Percentiles rank a stretch among this genome's conserved stretches.
Evolutionary conservation across 2,329 filamentous ascomycete species (phyloP).

Genomic region (Magnaporthiopsis incrustans): DNA sequence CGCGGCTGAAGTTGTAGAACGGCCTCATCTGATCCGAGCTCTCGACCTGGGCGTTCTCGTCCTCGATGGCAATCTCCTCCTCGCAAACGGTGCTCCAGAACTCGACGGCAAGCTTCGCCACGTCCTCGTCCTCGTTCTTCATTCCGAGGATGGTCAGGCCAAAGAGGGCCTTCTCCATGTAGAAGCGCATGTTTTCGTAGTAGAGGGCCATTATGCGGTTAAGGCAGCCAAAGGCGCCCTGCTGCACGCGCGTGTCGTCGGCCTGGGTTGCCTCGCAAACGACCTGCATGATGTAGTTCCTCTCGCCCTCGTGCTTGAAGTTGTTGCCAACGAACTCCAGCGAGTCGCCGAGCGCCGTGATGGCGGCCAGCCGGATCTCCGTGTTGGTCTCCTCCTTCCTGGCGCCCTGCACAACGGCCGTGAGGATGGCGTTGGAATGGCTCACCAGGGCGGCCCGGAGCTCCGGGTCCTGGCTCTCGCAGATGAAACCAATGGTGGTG

Average conservation of each 20-base stretch:
- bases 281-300: constrained; percentile 99
- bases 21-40: constrained; percentile 77
- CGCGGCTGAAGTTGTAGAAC: constrained; percentile 91
- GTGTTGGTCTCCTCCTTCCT: constrained; percentile 89
- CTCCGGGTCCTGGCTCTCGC: constrained; percentile 86
- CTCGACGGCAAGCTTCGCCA: constrained; percentile 94
- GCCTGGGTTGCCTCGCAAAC: constrained; percentile 98
- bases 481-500: constrained; percentile 96
- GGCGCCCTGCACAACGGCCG: constrained; percentile 93
- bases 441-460: constrained; percentile 70
- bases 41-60: constrained; percentile 76
- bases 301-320: constrained; percentile 97
- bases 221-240: constrained; percentile 91
- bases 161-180: constrained; percentile 99
- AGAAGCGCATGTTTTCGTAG: constrained; percentile 99
- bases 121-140: constrained; percentile 96
- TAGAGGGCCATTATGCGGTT: constrained; percentile 99
- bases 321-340: constrained; percentile 97
- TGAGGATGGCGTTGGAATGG: constrained; percentile 96
- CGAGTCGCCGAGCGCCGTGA: constrained; percentile 89
- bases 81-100: constrained; percentile 99
- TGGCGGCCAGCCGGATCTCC: constrained; percentile 87
- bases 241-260: constrained; percentile 82
- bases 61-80: constrained; percentile 95
- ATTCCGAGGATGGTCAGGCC: constrained; percentile 96